Percentiles rank a stretch among this genome's conserved stretches.
Evolutionary conservation across 495 filamentous ascomycete species (phyloP).

Genomic region (Pyronema domesticum): DNA sequence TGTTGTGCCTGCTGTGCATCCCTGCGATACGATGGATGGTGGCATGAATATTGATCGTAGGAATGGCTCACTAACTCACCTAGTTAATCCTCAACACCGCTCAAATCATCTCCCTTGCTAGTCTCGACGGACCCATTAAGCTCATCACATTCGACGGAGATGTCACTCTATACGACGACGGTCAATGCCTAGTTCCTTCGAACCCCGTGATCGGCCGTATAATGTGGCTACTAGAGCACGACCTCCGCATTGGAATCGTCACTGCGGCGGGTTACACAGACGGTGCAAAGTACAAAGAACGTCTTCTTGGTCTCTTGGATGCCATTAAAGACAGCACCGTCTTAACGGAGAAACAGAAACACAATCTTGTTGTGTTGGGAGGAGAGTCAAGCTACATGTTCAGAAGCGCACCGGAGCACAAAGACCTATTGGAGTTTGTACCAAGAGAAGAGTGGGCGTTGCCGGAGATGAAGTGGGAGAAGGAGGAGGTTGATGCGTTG

Average conservation of each 20-base stretch:
- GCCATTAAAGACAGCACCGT: conserved; percentile 46
- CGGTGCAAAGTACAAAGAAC: conserved; percentile 59
- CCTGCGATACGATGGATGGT: too few relatives aligned
- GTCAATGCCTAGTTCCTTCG: conserved; percentile 49
- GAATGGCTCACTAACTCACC: not conserved
- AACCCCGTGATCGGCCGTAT: conserved; percentile 69
- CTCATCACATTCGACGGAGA: conserved; percentile 95
- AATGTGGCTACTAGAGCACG: conserved; percentile 41
- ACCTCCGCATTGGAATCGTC: conserved; percentile 60
- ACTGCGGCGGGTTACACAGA: conserved; percentile 94
- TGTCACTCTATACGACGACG: conserved; percentile 92
- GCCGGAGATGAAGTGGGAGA: conserved; percentile 75
- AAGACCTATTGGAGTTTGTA: conserved; percentile 37
- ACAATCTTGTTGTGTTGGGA: conserved; percentile 79
- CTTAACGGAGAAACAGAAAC: conserved; percentile 44
- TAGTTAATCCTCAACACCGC: conserved; percentile 75
- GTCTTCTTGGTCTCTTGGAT: conserved; percentile 70
- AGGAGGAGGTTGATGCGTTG: conserved; percentile 55
- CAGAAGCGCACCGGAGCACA: conserved; percentile 31
- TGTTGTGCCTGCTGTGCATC: too few relatives aligned
- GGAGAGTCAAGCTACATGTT: conserved; percentile 30
- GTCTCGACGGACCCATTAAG: conserved; percentile 43
- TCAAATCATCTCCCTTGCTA: conserved; percentile 70
- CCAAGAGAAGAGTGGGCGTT: conserved; percentile 60
- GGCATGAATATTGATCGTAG: not conserved